phyloP scores from a whole-genome alignment of 768 basidiomycete genomes.

The Russula sp. region DNA sequence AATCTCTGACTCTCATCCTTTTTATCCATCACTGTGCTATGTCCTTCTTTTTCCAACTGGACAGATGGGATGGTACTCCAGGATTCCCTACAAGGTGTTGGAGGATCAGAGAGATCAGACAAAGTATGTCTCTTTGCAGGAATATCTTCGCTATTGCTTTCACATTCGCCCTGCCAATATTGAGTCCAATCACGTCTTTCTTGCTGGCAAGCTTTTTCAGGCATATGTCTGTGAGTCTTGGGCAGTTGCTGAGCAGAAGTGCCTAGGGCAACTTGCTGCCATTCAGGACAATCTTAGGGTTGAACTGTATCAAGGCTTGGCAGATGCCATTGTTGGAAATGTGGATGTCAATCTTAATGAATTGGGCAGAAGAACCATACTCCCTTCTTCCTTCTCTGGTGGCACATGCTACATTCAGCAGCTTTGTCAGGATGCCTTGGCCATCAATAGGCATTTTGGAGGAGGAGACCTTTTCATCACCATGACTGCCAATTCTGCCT shows the following conservation, averaged over 20 bases:
- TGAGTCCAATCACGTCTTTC: slow-evolving; percentile 4
- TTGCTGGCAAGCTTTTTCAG: slow-evolving; percentile 3
- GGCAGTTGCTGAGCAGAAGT: no score
- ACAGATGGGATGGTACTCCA: background rate
- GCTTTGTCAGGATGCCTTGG: no score
- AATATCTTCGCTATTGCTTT: background rate
- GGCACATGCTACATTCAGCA: no score
- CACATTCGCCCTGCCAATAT: background rate
- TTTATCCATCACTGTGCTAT: slow-evolving; percentile 9
- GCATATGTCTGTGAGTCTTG: background rate
- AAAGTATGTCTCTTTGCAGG: background rate
- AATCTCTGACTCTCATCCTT: background rate
- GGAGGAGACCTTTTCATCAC: slow-evolving; percentile 36
- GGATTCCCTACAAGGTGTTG: background rate
- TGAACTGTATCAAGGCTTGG: no score
- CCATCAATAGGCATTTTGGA: slow-evolving; percentile 6
- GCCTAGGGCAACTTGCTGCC: no score
- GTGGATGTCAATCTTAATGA: no score
- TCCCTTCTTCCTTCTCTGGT: no score
- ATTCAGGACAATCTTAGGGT: no score
- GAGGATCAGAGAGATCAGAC: no score
- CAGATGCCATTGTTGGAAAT: no score
- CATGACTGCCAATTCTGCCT: slow-evolving; percentile 51
- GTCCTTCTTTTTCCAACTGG: slow-evolving; percentile 15
- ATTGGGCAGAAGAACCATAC: no score